A percentile compares a stretch with the other conserved stretches of the same genome.
phyloP scores from a whole-genome alignment of 805 yeast species.

The Tetrapisispora nanseiensis region DNA sequence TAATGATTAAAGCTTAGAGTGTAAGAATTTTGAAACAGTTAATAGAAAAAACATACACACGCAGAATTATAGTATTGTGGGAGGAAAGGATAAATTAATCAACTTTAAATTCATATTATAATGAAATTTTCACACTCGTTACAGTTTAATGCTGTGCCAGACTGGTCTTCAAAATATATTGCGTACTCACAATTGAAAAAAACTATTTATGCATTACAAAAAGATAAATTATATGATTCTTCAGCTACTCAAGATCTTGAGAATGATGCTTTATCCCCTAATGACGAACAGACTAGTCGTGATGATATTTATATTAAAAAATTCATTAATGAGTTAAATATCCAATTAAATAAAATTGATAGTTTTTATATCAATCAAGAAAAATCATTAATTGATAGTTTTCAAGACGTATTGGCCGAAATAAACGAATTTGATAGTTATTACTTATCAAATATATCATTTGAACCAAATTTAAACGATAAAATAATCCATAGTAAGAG shows the following conservation, averaged over 20 bases:
- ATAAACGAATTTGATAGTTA: constrained; percentile 47
- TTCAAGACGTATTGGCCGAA: constrained; percentile 51
- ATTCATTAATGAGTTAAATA: constrained; percentile 66
- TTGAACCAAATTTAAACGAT: neutral
- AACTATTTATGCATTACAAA: constrained; percentile 71
- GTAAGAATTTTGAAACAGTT: no score
- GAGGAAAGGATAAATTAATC: no score
- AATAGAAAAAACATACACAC: no score
- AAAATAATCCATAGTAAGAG: neutral
- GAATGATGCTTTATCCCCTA: neutral
- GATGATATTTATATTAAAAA: constrained; percentile 38
- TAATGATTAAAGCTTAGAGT: no score
- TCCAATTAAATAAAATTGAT: constrained; percentile 69
- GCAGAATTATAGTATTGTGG: no score
- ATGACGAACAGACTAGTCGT: constrained; percentile 6
- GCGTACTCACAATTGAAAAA: constrained; percentile 84
- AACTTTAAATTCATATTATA: no score
- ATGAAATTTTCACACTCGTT: constrained; percentile 95
- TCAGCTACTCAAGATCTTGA: constrained; percentile 1
- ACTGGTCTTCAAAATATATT: constrained; percentile 89
- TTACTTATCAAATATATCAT: constrained; percentile 2
- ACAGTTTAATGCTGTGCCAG: constrained; percentile 96
- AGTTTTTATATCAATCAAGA: constrained; percentile 64
- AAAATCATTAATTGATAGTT: constrained; percentile 28
- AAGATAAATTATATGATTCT: constrained; percentile 36